Percentiles rank a stretch among this genome's conserved stretches.
Evolutionary conservation across 305 asterid species (phyloP).

Genomic region (Fraxinus sp.): DNA sequence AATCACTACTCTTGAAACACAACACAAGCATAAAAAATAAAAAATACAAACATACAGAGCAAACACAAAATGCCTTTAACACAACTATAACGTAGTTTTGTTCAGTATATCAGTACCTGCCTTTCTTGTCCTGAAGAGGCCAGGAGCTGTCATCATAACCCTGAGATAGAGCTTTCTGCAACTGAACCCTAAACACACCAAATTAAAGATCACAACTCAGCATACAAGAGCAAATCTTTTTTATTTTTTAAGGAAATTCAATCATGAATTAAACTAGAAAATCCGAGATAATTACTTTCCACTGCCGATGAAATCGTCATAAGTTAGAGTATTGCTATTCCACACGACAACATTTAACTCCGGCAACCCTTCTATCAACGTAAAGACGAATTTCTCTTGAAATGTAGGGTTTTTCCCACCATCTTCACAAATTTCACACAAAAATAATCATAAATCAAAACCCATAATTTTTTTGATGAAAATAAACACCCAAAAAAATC

Average conservation of each 20-base stretch:
- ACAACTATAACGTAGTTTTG: neutral
- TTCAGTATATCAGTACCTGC: neutral
- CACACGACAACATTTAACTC: constrained; percentile 70
- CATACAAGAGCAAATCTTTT: too few relatives aligned
- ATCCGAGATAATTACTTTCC: constrained; percentile 60
- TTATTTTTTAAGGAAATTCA: neutral
- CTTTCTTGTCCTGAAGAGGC: constrained; percentile 75
- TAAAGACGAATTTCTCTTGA: constrained; percentile 85
- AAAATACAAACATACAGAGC: neutral
- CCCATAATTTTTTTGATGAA: neutral
- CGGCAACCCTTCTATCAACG: constrained; percentile 74
- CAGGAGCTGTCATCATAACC: constrained; percentile 81
- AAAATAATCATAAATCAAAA: neutral
- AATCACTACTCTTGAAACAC: neutral
- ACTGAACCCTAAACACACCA: constrained; percentile 57
- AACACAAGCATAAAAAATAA: neutral
- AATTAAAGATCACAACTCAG: constrained; percentile 26
- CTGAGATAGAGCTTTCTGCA: constrained; percentile 74
- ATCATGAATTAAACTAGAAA: neutral
- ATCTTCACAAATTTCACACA: neutral
- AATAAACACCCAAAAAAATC: neutral
- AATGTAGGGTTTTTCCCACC: constrained; percentile 73
- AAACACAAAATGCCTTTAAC: neutral
- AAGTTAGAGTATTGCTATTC: constrained; percentile 82
- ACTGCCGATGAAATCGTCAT: constrained; percentile 80